These are phyloP conservation scores for Mortierella sp. DNA, from an alignment of 371 early-diverging fungal genomes.

Conservation along the genomic window DNA sequence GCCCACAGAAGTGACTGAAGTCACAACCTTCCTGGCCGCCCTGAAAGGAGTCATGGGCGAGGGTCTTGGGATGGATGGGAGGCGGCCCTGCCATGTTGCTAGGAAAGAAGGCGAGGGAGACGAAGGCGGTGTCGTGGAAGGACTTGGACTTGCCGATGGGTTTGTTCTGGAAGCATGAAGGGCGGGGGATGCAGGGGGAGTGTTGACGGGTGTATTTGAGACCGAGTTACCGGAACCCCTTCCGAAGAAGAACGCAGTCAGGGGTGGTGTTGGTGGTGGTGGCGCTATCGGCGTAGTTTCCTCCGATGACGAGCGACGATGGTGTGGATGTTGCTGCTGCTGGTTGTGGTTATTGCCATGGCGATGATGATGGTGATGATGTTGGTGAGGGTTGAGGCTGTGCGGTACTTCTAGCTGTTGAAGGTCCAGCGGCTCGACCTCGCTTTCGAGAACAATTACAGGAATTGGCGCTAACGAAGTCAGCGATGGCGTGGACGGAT, in stretches of 20 bases:
- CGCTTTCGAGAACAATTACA: slow-evolving; percentile 28
- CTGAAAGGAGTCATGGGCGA: slow-evolving; percentile 50
- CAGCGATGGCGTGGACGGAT: slow-evolving; percentile 15
- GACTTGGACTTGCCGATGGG: slow-evolving; percentile 26
- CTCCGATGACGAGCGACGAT: neutral
- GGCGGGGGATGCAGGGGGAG: slow-evolving; percentile 49
- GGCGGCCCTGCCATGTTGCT: slow-evolving; percentile 39
- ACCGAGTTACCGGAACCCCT: slow-evolving; percentile 14
- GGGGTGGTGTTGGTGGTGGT: neutral
- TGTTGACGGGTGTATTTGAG: slow-evolving; percentile 33
- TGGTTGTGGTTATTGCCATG: neutral
- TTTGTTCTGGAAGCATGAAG: slow-evolving; percentile 28
- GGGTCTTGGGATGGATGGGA: slow-evolving; percentile 46
- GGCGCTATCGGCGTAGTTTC: neutral
- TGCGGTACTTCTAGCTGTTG: neutral
- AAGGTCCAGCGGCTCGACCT: slow-evolving; percentile 40
- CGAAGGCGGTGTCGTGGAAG: slow-evolving; percentile 42
- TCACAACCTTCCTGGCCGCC: slow-evolving; percentile 48
- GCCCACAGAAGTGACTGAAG: slow-evolving; percentile 51
- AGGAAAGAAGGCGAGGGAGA: slow-evolving; percentile 51
- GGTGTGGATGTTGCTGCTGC: neutral
- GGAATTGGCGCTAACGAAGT: slow-evolving; percentile 23
- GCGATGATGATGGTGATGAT: neutral
- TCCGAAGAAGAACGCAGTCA: slow-evolving; percentile 39
- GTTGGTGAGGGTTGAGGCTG: neutral